Conservation (phyloP, 164 flowering plant species). For the Kalanchoe fedtschenkoi region DNA sequence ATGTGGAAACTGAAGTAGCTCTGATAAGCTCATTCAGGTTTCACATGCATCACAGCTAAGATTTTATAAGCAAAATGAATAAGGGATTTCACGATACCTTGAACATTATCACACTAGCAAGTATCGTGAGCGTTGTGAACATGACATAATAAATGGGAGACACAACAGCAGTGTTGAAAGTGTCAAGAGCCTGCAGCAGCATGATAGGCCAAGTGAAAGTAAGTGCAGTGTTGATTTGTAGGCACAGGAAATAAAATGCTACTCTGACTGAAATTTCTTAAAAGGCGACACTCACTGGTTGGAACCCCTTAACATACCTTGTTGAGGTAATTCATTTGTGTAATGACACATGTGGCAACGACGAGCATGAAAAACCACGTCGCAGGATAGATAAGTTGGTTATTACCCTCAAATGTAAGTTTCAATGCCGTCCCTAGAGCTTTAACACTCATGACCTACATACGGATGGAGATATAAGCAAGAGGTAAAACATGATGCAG, state of each 20-base stretch:
- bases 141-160: slow-evolving; percentile 11
- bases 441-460: slow-evolving; percentile 8
- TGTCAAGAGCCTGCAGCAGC: slow-evolving; percentile 7
- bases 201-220: no score
- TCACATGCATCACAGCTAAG: not conserved
- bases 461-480: no score
- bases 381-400: slow-evolving; percentile 4
- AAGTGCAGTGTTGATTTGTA: no score
- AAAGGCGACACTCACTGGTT: no score
- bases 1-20: not conserved
- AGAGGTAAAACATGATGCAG: no score
- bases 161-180: slow-evolving; percentile 10
- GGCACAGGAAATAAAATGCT: no score
- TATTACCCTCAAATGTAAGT: slow-evolving; percentile 5
- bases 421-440: slow-evolving; percentile 8
- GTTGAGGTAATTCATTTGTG: slow-evolving; percentile 9
- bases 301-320: slow-evolving; percentile 1
- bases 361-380: slow-evolving; percentile 7
- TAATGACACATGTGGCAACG: not conserved
- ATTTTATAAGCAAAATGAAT: no score
- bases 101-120: slow-evolving; percentile 11
- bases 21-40: not conserved
- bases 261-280: no score
- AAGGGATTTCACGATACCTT: slow-evolving; percentile 11
- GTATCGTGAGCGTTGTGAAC: slow-evolving; percentile 10